Percentiles rank a stretch among this genome's conserved stretches.
Conservation (phyloP, 1,284 basidiomycete genomes). For the Rhodotorula mucilaginosa region DNA sequence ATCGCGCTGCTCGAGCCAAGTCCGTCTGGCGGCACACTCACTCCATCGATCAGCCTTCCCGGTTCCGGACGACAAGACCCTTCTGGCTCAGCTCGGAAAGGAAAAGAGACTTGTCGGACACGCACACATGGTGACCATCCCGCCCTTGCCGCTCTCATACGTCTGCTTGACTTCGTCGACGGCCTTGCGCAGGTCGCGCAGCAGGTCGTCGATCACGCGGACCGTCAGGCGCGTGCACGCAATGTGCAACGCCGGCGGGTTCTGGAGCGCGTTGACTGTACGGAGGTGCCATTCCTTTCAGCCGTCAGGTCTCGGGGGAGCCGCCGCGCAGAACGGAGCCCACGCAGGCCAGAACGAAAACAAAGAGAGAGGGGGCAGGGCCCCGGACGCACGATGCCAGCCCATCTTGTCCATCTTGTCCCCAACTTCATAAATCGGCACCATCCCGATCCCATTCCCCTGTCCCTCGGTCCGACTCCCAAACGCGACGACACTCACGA, state of each 20-base stretch:
- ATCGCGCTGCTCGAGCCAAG: slow-evolving; percentile 81
- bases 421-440: slow-evolving; percentile 58
- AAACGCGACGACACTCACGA: slow-evolving; percentile 68
- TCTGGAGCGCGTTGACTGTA: slow-evolving; percentile 70
- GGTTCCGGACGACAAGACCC: too few relatives aligned
- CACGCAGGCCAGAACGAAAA: too few relatives aligned
- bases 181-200: slow-evolving; percentile 75
- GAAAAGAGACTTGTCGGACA: slow-evolving; percentile 39
- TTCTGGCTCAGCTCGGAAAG: background rate
- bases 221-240: slow-evolving; percentile 85
- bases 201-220: slow-evolving; percentile 63
- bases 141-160: slow-evolving; percentile 56
- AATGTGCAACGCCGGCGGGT: slow-evolving; percentile 84
- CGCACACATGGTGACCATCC: slow-evolving; percentile 78
- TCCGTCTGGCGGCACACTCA: slow-evolving; percentile 52
- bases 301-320: too few relatives aligned
- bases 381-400: slow-evolving; percentile 42
- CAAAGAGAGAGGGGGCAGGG: too few relatives aligned
- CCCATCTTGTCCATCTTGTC: slow-evolving; percentile 73
- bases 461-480: slow-evolving; percentile 24
- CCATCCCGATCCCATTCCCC: slow-evolving; percentile 16
- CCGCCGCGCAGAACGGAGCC: too few relatives aligned
- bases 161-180: slow-evolving; percentile 58
- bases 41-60: too few relatives aligned
- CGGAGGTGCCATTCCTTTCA: too few relatives aligned